Evolutionary conservation across 257 asterid genomes (phyloP), one percentile per base, ranked within the genome.

Genomic region (Salvia splendens): DNA sequence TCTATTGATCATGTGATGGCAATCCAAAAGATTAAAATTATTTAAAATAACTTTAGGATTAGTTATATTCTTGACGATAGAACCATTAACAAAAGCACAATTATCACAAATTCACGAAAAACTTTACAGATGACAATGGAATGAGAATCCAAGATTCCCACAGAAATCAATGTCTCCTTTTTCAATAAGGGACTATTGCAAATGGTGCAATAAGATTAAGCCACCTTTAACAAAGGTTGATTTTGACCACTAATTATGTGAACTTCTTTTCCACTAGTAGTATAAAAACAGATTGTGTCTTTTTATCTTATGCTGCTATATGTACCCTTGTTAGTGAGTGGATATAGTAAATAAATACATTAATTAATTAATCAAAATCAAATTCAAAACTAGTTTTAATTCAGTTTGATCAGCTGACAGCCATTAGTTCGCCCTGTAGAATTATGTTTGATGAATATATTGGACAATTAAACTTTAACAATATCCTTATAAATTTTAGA

Each of bases 191-290:
- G 64, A 61, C 28, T 38, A 49, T 20, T 5, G 32, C 30, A 71
- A 47, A 53, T 24, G 43, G 14, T 8, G 51, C 66, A 74, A 76
- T 52, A 64, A 35, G 28, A 73, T 40, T 73, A 59, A 66, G 45
- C 73, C 69, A 33, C 79, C 79, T 78, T 61, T 53, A 40, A 43
- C 42, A 80, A 76, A 78, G 73, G 60, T 36, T 80, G 83, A 80
- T 78, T 71, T 78, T 83, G 82, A 85, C 86, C 75, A 50, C 74
- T 49, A 64, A 61, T 49, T 48, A 72, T 67, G 30, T 59, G 30
- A 54, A 15, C 36, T 41, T 65, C 75, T 67, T 64, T 35, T 20
- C 65, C 48, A 53, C 54, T 35, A 59, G 54, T 66, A 5, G 67
- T 57, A 12, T 16, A 36, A 52, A 73, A 77, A 79, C 77, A 73